These are phyloP conservation scores for Lichenothelia convexa DNA, from an alignment of 495 filamentous ascomycete genomes.

Conservation along the genomic window DNA sequence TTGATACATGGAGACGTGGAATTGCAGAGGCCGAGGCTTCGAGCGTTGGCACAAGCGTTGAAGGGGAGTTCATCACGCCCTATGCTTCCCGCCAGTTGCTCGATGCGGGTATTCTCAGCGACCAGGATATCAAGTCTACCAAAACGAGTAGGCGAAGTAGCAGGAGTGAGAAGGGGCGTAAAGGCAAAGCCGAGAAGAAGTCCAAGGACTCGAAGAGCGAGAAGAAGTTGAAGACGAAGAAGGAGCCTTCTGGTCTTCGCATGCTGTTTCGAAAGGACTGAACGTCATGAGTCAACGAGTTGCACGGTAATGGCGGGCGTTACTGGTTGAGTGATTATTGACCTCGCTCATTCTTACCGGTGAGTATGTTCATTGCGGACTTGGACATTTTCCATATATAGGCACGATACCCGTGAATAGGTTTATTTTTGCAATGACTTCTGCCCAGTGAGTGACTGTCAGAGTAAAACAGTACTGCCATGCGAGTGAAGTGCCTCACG, in stretches of 20 bases:
- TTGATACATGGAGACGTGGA: constrained; percentile 74
- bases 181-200: constrained; percentile 7
- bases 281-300: no score
- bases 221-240: constrained; percentile 19
- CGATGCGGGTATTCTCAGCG: constrained; percentile 18
- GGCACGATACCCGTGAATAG: no score
- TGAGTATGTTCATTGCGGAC: no score
- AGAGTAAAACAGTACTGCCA: no score
- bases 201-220: constrained; percentile 12
- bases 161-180: constrained; percentile 3
- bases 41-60: constrained; percentile 49
- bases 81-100: constrained; percentile 40
- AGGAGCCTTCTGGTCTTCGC: constrained; percentile 29
- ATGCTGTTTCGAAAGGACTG: constrained; percentile 28
- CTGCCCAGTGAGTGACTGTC: no score
- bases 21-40: constrained; percentile 48
- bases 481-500: no score
- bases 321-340: no score
- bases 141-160: no score
- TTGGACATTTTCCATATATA: no score
- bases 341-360: no score
- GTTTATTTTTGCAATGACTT: no score
- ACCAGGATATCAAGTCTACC: constrained; percentile 16
- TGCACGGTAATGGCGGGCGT: no score
- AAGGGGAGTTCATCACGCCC: constrained; percentile 73